Base-by-base conservation (phyloP, 2,329 filamentous ascomycete species). In the Microsporum canis region DNA sequence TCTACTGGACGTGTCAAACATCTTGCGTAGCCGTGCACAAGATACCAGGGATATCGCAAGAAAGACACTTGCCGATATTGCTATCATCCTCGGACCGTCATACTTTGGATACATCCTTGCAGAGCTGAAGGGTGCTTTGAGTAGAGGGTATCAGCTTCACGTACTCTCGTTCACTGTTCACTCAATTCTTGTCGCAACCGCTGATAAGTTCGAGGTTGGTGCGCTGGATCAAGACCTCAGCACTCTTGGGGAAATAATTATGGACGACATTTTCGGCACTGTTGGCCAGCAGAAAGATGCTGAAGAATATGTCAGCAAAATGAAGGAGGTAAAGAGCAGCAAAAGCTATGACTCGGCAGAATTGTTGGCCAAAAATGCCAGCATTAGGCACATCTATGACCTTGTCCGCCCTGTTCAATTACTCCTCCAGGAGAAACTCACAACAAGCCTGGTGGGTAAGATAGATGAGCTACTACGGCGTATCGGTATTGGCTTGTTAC, bases 341-440 rank as follows among this genome's bases (percentile, higher is more conserved):
- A 99, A 97, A 79, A 96, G 91, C 71, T 95, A 91, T 69, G 95
- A 99, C 71, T 95, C 94, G 0, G 95, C 97, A 86, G 92, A 97
- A 72, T 79, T 97, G 14, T 81, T 97, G 65, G 88, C 94, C 31
- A 89, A 87, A 69, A 91, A 86, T 56, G 86, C 89, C 1, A 92
- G 91, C 1, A 79, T 96, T 29, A 79, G 76, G 58, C 84, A 86
- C 61, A 80, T 97, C 4, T 84, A 87, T 56, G 83, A 87, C 57
- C 82, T 99, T 3, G 81, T 96, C 58, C 81, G 81, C 59, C 95
- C 94, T 0, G 78, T 97, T 55, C 88, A 89, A 68, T 80, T 84
- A 5, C 79, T 99, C 23, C 77, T 99, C 41, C 80, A 87, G 60
- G 90, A 97, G 72, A 94, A 88, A 71, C 82, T 99, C 58, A 88